phyloP scores from a whole-genome alignment of 345 rosid genomes.

The Triadica sebifera region DNA sequence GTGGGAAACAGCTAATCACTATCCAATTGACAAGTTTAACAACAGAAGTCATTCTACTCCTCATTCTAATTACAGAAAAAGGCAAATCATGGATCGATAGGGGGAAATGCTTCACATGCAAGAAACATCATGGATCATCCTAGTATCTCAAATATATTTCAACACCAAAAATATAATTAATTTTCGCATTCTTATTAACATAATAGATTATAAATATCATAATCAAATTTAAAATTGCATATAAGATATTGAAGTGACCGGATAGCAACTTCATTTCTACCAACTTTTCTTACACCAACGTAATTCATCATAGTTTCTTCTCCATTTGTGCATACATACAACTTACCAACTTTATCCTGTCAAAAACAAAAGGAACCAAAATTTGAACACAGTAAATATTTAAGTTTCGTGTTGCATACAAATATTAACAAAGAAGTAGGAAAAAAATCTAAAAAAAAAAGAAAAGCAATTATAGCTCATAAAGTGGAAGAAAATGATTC shows the following conservation, averaged over 20 bases:
- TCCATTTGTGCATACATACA: conserved; percentile 30
- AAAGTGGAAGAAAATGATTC: background rate
- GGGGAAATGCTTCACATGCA: background rate
- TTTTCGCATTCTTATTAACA: background rate
- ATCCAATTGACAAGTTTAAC: background rate
- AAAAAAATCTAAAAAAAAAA: background rate
- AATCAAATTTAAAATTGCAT: background rate
- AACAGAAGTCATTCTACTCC: background rate
- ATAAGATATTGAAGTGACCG: background rate
- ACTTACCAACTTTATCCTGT: conserved; percentile 99
- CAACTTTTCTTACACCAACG: conserved; percentile 25
- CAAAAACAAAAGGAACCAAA: conserved; percentile 21
- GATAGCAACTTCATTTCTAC: conserved; percentile 13
- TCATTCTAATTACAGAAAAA: background rate
- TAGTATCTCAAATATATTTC: background rate
- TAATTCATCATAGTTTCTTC: conserved; percentile 31
- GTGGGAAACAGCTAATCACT: background rate
- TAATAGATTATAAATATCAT: background rate
- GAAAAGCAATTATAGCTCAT: background rate
- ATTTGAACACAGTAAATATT: conserved; percentile 14
- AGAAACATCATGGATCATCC: background rate
- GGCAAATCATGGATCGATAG: background rate
- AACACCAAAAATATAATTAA: background rate
- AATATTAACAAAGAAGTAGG: background rate
- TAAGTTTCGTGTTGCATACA: background rate